Base-by-base conservation (phyloP, 2,329 filamentous ascomycete species). In the Nemania abortiva region DNA sequence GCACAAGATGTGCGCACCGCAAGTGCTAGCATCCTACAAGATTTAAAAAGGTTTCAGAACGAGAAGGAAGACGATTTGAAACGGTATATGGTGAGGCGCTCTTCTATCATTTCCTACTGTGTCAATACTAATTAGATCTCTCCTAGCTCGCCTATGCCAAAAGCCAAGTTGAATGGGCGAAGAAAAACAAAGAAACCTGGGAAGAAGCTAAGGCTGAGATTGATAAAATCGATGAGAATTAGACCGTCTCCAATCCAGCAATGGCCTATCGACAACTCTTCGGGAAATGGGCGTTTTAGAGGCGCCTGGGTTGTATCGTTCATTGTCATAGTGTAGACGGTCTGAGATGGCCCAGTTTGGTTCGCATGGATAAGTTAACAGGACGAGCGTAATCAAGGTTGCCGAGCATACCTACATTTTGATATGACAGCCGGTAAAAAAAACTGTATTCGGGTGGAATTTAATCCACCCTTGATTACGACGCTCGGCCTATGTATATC, bases 11-110 rank as follows among this genome's bases (percentile, higher is more conserved):
- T 98, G 69, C 95, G 92, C 79, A 94, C 98, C 76, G 96, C 96
- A 9, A 98, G 94, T 77, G 85, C 89, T 2, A 97, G 94, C 61
- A 93, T 98, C 4, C 82, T 99, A 74, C 91, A 92, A 76, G 96
- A 99, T 78, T 84, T 99, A 69, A 94, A 94, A 83, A 87, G 96
- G 69, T 99, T 99, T 82, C 97, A 99, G 81, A 86, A 86, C 68
- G 95, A 98, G 82, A 99, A 99, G 81, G 97, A 99, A 82, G 94
- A 95, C 59, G 96, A 99, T 79, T 81, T 99, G 76, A 91, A 90
- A 77, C 89, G 93, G 71, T 98, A 98, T 80, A 99, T 99, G 96
- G 96, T 98, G 84, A 83, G 92, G 82, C 31, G 11, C 69, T 2
- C 11, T 37, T 59, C 22, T 66, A 53, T 18, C 9, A 6, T 24